Evolutionary conservation across 176 grass and related monocot genomes (phyloP).

Genomic region (Avena eriantha): DNA sequence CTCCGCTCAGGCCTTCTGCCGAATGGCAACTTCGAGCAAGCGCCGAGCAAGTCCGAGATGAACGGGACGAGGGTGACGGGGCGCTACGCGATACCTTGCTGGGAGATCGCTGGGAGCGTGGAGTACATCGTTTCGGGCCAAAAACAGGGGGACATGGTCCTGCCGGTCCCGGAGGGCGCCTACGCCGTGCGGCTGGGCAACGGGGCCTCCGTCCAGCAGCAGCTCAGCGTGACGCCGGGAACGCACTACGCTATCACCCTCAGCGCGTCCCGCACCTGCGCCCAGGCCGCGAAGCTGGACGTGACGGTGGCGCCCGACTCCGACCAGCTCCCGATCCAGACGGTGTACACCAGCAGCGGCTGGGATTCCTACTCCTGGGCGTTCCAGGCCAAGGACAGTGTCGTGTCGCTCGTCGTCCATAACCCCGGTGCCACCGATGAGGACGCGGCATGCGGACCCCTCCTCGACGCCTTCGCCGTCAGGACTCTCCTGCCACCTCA

Average conservation of each 20-base stretch:
- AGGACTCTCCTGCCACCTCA: constrained; percentile 36
- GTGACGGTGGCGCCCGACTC: constrained; percentile 47
- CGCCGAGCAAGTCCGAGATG: constrained; percentile 44
- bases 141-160: constrained; percentile 63
- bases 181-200: constrained; percentile 64
- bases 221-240: constrained; percentile 43
- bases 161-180: constrained; percentile 66
- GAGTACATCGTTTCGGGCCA: constrained; percentile 61
- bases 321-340: constrained; percentile 65
- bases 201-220: constrained; percentile 61
- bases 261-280: constrained; percentile 71
- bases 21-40: constrained; percentile 69
- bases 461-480: constrained; percentile 57
- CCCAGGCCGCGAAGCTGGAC: constrained; percentile 63
- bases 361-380: constrained; percentile 75
- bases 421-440: constrained; percentile 59
- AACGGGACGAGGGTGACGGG: constrained; percentile 47
- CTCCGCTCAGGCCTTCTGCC: constrained; percentile 47
- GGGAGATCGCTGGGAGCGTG: constrained; percentile 57
- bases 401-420: constrained; percentile 47
- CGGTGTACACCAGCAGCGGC: constrained; percentile 60
- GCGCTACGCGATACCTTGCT: constrained; percentile 50
- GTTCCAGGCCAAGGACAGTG: constrained; percentile 33
- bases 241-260: constrained; percentile 65
- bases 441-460: constrained; percentile 56